Conservation (phyloP, 2,329 filamentous ascomycete species). For the Colletotrichum paranaense region DNA sequence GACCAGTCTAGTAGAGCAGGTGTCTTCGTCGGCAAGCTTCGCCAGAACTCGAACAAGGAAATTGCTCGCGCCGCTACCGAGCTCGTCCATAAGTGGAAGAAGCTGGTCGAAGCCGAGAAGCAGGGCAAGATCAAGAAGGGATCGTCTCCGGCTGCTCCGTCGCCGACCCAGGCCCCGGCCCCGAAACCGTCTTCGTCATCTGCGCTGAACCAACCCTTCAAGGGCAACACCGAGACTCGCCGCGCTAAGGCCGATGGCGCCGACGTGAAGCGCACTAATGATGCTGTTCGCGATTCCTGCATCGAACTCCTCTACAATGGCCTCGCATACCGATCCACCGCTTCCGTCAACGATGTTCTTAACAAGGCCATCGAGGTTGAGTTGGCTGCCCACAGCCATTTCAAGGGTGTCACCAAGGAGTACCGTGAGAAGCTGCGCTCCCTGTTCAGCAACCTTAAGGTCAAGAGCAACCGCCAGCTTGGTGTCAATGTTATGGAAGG, state of each 20-base stretch:
- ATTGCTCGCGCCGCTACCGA: conserved; percentile 82
- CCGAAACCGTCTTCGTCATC: conserved; percentile 58
- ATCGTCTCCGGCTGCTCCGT: conserved; percentile 61
- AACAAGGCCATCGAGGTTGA: conserved; percentile 86
- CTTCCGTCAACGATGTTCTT: conserved; percentile 78
- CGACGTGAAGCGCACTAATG: conserved; percentile 79
- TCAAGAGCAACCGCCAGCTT: conserved; percentile 84
- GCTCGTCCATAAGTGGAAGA: conserved; percentile 90
- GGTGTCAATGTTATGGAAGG: conserved; percentile 80
- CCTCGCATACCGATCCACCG: conserved; percentile 76
- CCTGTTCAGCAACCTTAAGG: conserved; percentile 94
- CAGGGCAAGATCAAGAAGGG: conserved; percentile 51
- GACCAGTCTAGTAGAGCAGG: conserved; percentile 85
- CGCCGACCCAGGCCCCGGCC: conserved; percentile 57
- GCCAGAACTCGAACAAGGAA: conserved; percentile 82
- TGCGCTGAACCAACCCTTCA: conserved; percentile 54
- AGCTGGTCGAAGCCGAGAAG: conserved; percentile 77
- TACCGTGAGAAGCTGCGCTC: conserved; percentile 93
- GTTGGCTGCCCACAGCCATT: conserved; percentile 76
- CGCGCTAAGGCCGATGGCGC: conserved; percentile 83
- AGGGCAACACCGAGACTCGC: conserved; percentile 80
- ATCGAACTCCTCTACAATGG: conserved; percentile 95
- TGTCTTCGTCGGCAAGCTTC: conserved; percentile 85
- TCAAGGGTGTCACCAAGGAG: conserved; percentile 76
- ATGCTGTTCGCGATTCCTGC: conserved; percentile 81